These are phyloP conservation scores for Penicillium polonicum DNA, from an alignment of 2,329 filamentous ascomycete species.

Conservation along the genomic window DNA sequence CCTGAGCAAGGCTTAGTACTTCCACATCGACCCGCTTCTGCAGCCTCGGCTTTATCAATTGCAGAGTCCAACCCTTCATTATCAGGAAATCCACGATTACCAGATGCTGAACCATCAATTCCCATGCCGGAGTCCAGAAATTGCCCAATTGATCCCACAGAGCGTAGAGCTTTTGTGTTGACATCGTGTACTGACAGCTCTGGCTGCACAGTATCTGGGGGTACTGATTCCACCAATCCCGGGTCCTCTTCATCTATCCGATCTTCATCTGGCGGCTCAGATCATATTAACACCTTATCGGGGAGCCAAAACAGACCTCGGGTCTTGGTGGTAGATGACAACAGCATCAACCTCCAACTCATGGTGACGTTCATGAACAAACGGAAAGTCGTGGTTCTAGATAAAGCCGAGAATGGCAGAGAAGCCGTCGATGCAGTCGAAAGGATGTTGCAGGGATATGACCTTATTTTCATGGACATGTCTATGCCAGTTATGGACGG, in stretches of 20 bases:
- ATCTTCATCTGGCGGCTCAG: no score
- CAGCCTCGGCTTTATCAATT: conserved; percentile 7
- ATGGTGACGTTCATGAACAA: no score
- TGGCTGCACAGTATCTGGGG: neutral
- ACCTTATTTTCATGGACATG: conserved; percentile 49
- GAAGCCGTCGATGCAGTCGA: conserved; percentile 41
- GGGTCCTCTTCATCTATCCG: no score
- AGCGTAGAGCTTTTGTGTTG: neutral
- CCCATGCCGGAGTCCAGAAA: neutral
- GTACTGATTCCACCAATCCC: no score
- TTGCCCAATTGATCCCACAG: neutral
- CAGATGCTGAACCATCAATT: neutral
- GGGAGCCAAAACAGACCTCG: no score
- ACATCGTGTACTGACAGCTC: neutral
- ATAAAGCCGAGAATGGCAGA: conserved; percentile 42
- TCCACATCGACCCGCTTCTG: conserved; percentile 28
- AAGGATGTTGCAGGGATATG: conserved; percentile 30
- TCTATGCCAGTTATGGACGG: conserved; percentile 50
- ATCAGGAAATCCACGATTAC: conserved; percentile 4
- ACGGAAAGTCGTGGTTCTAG: conserved; percentile 17
- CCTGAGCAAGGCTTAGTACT: neutral
- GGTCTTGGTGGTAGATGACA: no score
- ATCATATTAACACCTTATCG: no score
- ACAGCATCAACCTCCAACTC: no score
- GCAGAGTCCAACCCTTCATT: neutral